Evolutionary conservation across 1,284 basidiomycete genomes (phyloP).

Genomic region (Waitea zeae): DNA sequence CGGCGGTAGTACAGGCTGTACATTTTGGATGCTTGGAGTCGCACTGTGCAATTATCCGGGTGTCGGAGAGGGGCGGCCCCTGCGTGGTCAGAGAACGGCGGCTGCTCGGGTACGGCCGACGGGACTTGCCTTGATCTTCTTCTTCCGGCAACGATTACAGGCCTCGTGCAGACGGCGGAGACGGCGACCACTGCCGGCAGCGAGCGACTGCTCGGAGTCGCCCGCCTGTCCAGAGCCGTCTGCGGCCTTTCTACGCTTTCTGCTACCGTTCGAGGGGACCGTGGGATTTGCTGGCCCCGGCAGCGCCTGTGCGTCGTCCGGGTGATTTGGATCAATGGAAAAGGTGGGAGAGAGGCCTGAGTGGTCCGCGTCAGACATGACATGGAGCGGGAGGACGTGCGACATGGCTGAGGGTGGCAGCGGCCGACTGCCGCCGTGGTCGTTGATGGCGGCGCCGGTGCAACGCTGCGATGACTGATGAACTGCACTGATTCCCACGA

Average conservation of each 20-base stretch:
- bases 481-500: too few relatives aligned
- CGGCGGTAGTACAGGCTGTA: constrained; percentile 63
- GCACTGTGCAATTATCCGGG: too few relatives aligned
- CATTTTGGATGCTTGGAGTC: constrained; percentile 75
- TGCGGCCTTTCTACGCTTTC: constrained; percentile 40
- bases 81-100: constrained; percentile 2
- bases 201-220: constrained; percentile 31
- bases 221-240: too few relatives aligned
- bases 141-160: constrained; percentile 75
- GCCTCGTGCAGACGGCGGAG: constrained; percentile 75
- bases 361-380: too few relatives aligned
- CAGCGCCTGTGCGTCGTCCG: constrained; percentile 15
- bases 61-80: constrained; percentile 6
- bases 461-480: too few relatives aligned
- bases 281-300: constrained; percentile 11
- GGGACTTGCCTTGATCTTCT: constrained; percentile 87
- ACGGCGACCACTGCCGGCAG: constrained; percentile 51
- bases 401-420: too few relatives aligned
- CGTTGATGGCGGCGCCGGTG: too few relatives aligned
- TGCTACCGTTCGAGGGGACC: too few relatives aligned
- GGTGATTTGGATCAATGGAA: too few relatives aligned
- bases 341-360: too few relatives aligned
- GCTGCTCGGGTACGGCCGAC: constrained; percentile 64
- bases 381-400: too few relatives aligned
- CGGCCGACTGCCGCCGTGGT: too few relatives aligned